Evolutionary conservation across 176 grass and related monocot genomes (phyloP), one percentile per base, ranked within the genome.

Genomic region (Triticum urartu): DNA sequence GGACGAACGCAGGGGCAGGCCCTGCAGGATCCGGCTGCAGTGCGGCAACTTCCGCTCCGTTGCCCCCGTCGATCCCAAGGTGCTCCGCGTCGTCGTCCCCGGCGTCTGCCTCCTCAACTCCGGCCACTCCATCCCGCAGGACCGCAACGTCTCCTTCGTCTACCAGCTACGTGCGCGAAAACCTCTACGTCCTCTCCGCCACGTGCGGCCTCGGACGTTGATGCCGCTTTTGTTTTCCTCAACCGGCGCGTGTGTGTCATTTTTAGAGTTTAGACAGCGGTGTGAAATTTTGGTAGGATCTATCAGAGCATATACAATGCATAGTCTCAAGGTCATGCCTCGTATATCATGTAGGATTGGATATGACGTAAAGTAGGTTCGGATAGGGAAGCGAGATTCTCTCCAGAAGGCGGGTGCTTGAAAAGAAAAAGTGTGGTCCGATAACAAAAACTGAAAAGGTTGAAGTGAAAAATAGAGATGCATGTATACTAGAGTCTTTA

Each of bases 21-120:
- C 42, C 72, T 80, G 78, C 38, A 71, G 17, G 13, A 26, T 81
- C 42, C 85, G 25, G n/a, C 85, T 87, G 40, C 3, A 1, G 9
- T 87, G 78, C 68, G 69, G 78, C 32, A 10, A 43, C 13, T 87
- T 87, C 59, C 56, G 40, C 25, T 24, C 58, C 59, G 1, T 26
- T 1, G 2, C 15, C 9, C 9, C 10, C 30, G 15, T 81, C 14
- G 68, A 75, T 78, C 26, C 78, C 11, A 1, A 3, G 25, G 13
- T 87, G 56, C 5, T 87, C 11, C 78, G 61, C 28, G 2, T 13
- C 8, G 58, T 52, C 33, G 0, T 2, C 34, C 21, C 21, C 28
- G 85, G 21, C 28, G 42, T 65, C 78, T 87, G 85, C 85, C 68
- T 75, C 58, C 68, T 87, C 85, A 8, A 12, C 68, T 13, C 24